These are phyloP conservation scores for Penicillium psychrofluorescens DNA, from an alignment of 495 filamentous ascomycete genomes.

Conservation along the genomic window DNA sequence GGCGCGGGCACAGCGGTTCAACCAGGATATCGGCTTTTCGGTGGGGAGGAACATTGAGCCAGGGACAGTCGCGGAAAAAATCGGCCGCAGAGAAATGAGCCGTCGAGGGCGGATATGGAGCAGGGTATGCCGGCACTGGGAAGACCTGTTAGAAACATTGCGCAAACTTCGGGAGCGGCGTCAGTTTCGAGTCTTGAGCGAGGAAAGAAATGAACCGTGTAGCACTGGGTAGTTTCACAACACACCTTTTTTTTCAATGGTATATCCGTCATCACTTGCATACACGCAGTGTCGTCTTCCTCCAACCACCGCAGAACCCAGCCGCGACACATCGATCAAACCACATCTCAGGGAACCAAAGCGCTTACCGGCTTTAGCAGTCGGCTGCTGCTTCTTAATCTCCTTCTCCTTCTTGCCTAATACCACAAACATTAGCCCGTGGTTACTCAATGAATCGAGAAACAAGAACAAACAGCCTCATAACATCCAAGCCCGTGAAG, in stretches of 20 bases:
- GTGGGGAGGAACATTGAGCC: conserved; percentile 68
- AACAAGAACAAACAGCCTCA: neutral
- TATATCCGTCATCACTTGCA: neutral
- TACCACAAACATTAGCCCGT: neutral
- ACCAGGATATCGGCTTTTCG: conserved; percentile 61
- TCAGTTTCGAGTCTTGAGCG: conserved; percentile 24
- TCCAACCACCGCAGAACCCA: conserved; percentile 22
- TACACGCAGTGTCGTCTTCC: neutral
- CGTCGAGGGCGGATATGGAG: conserved; percentile 10
- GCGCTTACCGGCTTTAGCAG: conserved; percentile 45
- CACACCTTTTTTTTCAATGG: conserved; percentile 5
- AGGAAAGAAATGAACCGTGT: conserved; percentile 5
- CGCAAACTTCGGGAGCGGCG: conserved; percentile 22
- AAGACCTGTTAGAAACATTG: conserved; percentile 37
- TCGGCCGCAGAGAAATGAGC: conserved; percentile 39
- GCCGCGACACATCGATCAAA: conserved; percentile 16
- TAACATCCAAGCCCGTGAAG: neutral
- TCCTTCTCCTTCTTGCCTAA: conserved; percentile 39
- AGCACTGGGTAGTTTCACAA: conserved; percentile 5
- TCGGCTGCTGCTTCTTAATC: conserved; percentile 28
- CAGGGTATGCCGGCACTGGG: conserved; percentile 31
- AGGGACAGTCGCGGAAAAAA: conserved; percentile 81
- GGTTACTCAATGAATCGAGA: no score
- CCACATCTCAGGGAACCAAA: conserved; percentile 6
- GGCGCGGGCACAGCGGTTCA: conserved; percentile 49